Percentiles rank a stretch among this genome's conserved stretches.
Conservation (phyloP, 495 filamentous ascomycete genomes). For the Neurospora discreta region DNA sequence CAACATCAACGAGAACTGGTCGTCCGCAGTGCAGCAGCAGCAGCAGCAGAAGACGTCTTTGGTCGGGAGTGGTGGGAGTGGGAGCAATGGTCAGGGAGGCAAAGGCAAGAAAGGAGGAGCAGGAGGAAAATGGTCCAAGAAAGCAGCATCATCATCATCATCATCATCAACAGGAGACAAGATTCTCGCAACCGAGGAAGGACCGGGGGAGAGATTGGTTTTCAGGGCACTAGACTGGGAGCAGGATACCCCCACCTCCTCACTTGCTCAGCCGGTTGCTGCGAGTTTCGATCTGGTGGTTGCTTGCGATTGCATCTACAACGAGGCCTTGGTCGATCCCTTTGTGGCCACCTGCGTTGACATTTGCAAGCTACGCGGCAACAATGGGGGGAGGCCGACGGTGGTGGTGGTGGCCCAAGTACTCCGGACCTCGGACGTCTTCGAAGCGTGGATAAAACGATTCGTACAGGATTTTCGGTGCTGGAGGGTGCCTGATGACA, state of each 20-base stretch:
- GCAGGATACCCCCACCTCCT: slow-evolving; percentile 32
- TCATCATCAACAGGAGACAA: background rate
- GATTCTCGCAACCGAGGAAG: background rate
- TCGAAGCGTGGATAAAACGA: slow-evolving; percentile 65
- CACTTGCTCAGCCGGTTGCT: slow-evolving; percentile 19
- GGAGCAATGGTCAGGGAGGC: too few species aligned
- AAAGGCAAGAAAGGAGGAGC: background rate
- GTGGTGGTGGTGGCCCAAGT: slow-evolving; percentile 63
- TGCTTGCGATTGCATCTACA: slow-evolving; percentile 86
- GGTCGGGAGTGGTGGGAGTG: too few species aligned
- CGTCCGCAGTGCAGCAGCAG: too few species aligned
- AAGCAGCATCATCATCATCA: background rate
- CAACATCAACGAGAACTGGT: slow-evolving; percentile 59
- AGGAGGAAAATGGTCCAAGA: slow-evolving; percentile 2
- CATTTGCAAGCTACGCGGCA: slow-evolving; percentile 44
- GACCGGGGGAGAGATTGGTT: slow-evolving; percentile 18
- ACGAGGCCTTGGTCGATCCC: slow-evolving; percentile 69
- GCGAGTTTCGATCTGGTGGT: slow-evolving; percentile 51
- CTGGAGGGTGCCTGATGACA: slow-evolving; percentile 63
- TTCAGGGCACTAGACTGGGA: slow-evolving; percentile 63
- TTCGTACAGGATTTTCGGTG: slow-evolving; percentile 56
- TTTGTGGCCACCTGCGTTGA: slow-evolving; percentile 81
- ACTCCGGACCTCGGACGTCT: slow-evolving; percentile 70
- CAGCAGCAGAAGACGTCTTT: too few species aligned
- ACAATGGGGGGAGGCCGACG: background rate